These are phyloP conservation scores for Aspergillus fumigatus DNA, from an alignment of 2,329 filamentous ascomycete genomes.

Conservation along the genomic window DNA sequence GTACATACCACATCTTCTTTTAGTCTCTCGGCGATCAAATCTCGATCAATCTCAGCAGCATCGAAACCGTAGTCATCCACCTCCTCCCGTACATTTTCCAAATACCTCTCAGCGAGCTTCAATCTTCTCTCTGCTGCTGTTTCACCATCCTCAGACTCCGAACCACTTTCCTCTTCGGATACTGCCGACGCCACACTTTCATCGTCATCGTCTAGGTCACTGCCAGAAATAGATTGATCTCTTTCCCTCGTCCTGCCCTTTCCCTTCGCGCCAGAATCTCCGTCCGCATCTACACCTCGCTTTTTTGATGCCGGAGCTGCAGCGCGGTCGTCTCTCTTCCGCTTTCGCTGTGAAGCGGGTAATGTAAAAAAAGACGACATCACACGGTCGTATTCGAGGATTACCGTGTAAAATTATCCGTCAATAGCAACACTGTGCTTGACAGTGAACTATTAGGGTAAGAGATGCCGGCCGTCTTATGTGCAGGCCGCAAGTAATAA, in stretches of 20 bases:
- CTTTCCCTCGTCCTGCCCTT: constrained; percentile 46
- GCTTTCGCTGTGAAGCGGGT: constrained; percentile 81
- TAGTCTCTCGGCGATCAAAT: constrained; percentile 83
- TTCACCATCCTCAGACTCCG: constrained; percentile 70
- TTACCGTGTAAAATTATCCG: not conserved
- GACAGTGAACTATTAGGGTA: not conserved
- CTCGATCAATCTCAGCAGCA: constrained; percentile 86
- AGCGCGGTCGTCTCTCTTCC: constrained; percentile 63
- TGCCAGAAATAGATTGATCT: constrained; percentile 82
- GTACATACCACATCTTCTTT: constrained; percentile 73
- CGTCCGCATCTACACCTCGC: constrained; percentile 37
- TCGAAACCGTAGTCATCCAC: constrained; percentile 85
- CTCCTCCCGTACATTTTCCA: constrained; percentile 82
- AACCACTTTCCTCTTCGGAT: constrained; percentile 50
- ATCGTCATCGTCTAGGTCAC: constrained; percentile 67
- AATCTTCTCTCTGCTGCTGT: constrained; percentile 85
- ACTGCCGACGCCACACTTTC: constrained; percentile 45
- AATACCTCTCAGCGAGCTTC: constrained; percentile 83
- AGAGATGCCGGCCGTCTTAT: not conserved
- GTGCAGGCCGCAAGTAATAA: not conserved
- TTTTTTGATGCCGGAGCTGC: constrained; percentile 43
- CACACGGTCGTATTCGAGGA: not conserved
- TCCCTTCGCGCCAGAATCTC: constrained; percentile 32
- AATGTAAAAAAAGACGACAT: constrained; percentile 98
- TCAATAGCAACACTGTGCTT: not conserved